These are phyloP conservation scores for Oryza officinalis DNA, from an alignment of 176 grass and related monocot genomes.

Conservation along the genomic window DNA sequence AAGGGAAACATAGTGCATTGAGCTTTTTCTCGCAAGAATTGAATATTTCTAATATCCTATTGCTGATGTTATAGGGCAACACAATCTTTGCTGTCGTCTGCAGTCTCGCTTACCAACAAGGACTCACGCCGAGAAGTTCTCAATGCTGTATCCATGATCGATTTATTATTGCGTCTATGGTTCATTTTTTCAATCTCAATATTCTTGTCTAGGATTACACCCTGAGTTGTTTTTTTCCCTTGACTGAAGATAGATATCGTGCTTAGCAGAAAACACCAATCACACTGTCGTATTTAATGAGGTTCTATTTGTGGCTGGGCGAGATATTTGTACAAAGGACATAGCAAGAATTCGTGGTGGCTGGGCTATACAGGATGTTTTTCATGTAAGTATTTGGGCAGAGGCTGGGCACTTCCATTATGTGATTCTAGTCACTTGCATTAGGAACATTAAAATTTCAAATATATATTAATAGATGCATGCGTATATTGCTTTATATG, in stretches of 20 bases:
- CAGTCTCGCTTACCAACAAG: slow-evolving; percentile 72
- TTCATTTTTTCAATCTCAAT: slow-evolving; percentile 4
- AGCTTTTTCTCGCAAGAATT: slow-evolving; percentile 14
- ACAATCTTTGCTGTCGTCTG: slow-evolving; percentile 85
- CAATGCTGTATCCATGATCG: slow-evolving; percentile 76
- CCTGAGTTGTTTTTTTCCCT: slow-evolving; percentile 42
- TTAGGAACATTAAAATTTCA: slow-evolving; percentile 21
- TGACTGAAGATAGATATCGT: slow-evolving; percentile 84
- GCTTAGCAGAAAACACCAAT: slow-evolving; percentile 90
- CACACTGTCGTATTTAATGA: slow-evolving; percentile 84
- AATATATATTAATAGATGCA: slow-evolving; percentile 9
- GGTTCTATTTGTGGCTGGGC: slow-evolving; percentile 84
- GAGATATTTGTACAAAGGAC: slow-evolving; percentile 91
- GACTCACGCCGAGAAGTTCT: slow-evolving; percentile 81
- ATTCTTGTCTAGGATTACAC: slow-evolving; percentile 20
- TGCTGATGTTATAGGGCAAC: slow-evolving; percentile 68
- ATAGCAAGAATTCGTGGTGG: slow-evolving; percentile 90
- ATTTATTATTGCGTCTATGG: slow-evolving; percentile 15
- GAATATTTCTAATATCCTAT: slow-evolving; percentile 28
- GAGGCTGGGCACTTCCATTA: slow-evolving; percentile 22
- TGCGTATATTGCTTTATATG: slow-evolving; percentile 11
- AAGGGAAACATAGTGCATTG: neutral
- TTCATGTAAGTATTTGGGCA: slow-evolving; percentile 64
- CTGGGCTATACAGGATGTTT: slow-evolving; percentile 94
- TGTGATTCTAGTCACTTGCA: slow-evolving; percentile 10